These are phyloP conservation scores for Panicum miliaceum DNA, from an alignment of 176 grass and related monocot genomes.

Conservation along the genomic window DNA sequence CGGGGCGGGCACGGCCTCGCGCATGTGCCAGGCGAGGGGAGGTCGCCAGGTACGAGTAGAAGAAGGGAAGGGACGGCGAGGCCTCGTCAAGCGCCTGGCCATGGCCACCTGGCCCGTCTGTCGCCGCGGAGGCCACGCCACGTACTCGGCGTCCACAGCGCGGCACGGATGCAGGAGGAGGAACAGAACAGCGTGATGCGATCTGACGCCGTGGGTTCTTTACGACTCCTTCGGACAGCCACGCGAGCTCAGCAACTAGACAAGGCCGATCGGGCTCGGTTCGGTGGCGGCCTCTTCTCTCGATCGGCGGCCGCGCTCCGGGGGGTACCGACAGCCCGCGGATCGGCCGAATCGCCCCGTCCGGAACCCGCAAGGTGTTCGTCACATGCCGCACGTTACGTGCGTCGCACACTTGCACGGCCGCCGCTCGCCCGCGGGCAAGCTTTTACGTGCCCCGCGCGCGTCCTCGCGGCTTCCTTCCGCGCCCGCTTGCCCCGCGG, in stretches of 20 bases:
- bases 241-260: no score
- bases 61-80: not conserved
- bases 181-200: no score
- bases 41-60: not conserved
- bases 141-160: not conserved
- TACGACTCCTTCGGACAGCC: no score
- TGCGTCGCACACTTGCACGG: not conserved
- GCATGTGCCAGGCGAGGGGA: constrained; percentile 33
- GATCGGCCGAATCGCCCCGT: constrained; percentile 21
- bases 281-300: not conserved
- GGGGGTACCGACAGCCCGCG: not conserved
- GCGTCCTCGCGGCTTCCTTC: not conserved
- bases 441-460: not conserved
- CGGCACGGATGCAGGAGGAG: no score
- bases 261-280: not conserved
- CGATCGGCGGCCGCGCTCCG: not conserved
- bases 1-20: not conserved
- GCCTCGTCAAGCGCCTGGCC: not conserved
- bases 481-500: not conserved
- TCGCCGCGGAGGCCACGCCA: not conserved
- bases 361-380: not conserved
- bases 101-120: constrained; percentile 7
- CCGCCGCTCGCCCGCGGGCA: constrained; percentile 1
- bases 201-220: no score
- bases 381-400: constrained; percentile 2